A percentile compares a stretch with the other conserved stretches of the same genome.
Conservation (phyloP, 1,139 yeast genomes). For the Geotrichum citri-aurantii region DNA sequence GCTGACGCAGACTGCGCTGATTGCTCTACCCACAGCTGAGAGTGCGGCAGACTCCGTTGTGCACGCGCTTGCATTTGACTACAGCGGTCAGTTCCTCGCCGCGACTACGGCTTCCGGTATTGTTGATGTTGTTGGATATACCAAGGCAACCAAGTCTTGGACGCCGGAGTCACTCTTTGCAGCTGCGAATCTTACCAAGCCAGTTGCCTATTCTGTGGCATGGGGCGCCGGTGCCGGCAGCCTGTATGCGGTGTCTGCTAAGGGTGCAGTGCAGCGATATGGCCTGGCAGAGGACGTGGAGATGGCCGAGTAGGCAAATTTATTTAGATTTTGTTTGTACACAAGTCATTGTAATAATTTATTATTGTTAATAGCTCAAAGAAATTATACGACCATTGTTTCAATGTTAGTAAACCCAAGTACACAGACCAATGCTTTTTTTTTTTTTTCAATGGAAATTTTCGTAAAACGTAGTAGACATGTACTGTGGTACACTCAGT, state of each 20-base stretch:
- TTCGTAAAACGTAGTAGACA: no score
- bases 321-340: background rate
- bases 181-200: slow-evolving; percentile 3
- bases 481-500: no score
- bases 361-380: background rate
- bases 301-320: slow-evolving; percentile 7
- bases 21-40: slow-evolving; percentile 22
- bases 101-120: slow-evolving; percentile 23
- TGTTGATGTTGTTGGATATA: slow-evolving; percentile 22
- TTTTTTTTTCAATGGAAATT: no score
- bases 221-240: slow-evolving; percentile 25
- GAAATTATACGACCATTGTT: no score
- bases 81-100: slow-evolving; percentile 37
- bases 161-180: slow-evolving; percentile 5
- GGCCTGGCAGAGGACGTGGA: slow-evolving; percentile 7
- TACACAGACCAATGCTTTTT: no score
- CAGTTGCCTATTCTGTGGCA: slow-evolving; percentile 20
- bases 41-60: slow-evolving; percentile 19
- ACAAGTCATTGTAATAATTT: background rate
- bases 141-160: slow-evolving; percentile 23
- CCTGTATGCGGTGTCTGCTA: slow-evolving; percentile 22
- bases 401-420: no score
- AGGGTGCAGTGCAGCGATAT: slow-evolving; percentile 21
- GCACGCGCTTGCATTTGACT: slow-evolving; percentile 40
- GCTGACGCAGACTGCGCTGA: slow-evolving; percentile 23